Evolutionary conservation across 2,329 filamentous ascomycete genomes (phyloP).

Genomic region (Sordariomycetes sp.): DNA sequence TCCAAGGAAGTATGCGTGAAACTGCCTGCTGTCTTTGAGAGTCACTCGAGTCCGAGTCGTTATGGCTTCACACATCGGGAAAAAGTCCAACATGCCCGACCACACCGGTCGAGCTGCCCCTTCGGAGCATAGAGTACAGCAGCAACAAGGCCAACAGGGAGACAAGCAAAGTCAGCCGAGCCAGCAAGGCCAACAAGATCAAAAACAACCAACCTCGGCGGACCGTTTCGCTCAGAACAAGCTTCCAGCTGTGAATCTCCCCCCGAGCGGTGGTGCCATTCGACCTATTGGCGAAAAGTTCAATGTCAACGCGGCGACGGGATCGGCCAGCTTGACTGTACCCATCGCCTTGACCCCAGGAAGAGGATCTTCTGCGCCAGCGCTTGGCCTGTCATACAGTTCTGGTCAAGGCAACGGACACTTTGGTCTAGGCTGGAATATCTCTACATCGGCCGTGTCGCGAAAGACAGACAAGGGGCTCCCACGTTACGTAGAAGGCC

Average conservation of each 20-base stretch:
- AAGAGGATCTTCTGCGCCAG: constrained; percentile 1
- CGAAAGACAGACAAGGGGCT: constrained; percentile 15
- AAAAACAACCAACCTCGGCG: too few relatives aligned
- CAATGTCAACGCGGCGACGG: constrained; percentile 6
- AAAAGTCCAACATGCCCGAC: too few relatives aligned
- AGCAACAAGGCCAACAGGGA: too few relatives aligned
- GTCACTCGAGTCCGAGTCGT: too few relatives aligned
- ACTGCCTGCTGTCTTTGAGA: too few relatives aligned
- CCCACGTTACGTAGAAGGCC: constrained; percentile 16
- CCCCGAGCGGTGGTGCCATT: constrained; percentile 1
- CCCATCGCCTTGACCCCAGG: constrained; percentile 7
- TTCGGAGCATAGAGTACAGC: too few relatives aligned
- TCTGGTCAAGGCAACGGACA: constrained; percentile 16
- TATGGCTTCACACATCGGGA: too few relatives aligned
- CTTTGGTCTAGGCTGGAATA: constrained; percentile 19
- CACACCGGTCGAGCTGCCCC: too few relatives aligned
- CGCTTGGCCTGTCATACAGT: constrained; percentile 12
- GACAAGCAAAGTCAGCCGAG: too few relatives aligned
- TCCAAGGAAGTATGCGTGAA: too few relatives aligned
- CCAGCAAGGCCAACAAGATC: too few relatives aligned
- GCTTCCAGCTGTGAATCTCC: neutral
- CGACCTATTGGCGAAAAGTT: constrained; percentile 6
- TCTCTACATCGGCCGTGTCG: constrained; percentile 8
- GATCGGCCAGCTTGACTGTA: constrained; percentile 5
- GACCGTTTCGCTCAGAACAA: too few relatives aligned